Evolutionary conservation across 2,329 filamentous ascomycete genomes (phyloP).

Genomic region (Metarhizium sp.): DNA sequence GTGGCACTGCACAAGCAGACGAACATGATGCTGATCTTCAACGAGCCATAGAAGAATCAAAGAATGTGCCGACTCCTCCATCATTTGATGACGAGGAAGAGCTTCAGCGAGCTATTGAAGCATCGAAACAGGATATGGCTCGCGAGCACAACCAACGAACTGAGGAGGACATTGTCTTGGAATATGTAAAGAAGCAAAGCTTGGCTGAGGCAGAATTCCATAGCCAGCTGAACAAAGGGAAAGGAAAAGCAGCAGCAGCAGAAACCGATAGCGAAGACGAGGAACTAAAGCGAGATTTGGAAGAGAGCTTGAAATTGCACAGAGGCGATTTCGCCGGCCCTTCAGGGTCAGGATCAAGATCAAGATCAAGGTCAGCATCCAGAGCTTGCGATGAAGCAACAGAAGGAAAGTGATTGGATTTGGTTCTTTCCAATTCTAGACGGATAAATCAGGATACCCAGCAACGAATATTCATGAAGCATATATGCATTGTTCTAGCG

Average conservation of each 20-base stretch:
- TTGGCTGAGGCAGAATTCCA: constrained; percentile 54
- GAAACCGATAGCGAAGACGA: constrained; percentile 37
- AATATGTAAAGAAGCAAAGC: constrained; percentile 72
- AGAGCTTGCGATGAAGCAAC: background rate
- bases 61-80: constrained; percentile 4
- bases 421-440: background rate
- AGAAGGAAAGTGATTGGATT: background rate
- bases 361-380: background rate
- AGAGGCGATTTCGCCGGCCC: constrained; percentile 17
- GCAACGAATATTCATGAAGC: background rate
- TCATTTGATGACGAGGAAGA: constrained; percentile 14
- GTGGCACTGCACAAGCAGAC: background rate
- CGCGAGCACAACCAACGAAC: constrained; percentile 34
- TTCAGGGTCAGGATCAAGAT: constrained; percentile 8
- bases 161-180: constrained; percentile 66
- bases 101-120: constrained; percentile 35
- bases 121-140: constrained; percentile 33
- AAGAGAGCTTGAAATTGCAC: constrained; percentile 41
- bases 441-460: constrained; percentile 3
- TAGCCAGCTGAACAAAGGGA: constrained; percentile 22
- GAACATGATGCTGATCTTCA: constrained; percentile 23
- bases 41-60: constrained; percentile 31
- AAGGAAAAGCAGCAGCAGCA: constrained; percentile 18
- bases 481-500: background rate
- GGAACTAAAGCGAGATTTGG: constrained; percentile 44